Percentiles rank a stretch among this genome's conserved stretches.
These are phyloP conservation scores for Flaveria robusta DNA, from an alignment of 129 eudicot genomes.

Conservation along the genomic window DNA sequence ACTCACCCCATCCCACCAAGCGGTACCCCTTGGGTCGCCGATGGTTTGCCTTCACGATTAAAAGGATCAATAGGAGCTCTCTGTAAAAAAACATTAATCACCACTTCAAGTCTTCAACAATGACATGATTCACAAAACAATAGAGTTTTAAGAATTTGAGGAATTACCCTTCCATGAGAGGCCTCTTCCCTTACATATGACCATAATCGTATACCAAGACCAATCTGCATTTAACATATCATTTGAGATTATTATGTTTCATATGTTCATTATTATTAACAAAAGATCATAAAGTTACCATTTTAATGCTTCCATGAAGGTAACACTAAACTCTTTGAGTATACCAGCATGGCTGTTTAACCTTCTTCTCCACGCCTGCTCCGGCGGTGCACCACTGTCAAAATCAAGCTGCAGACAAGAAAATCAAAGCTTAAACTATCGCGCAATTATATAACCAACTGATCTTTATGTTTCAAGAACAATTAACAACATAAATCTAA, in stretches of 20 bases:
- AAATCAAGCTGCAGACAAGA: slow-evolving; percentile 37
- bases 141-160: slow-evolving; percentile 8
- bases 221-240: slow-evolving; percentile 43
- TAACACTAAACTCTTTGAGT: slow-evolving; percentile 87
- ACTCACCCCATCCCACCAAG: slow-evolving; percentile 94
- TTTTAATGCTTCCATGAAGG: slow-evolving; percentile 84
- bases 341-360: slow-evolving; percentile 77
- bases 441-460: not conserved
- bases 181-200: slow-evolving; percentile 92
- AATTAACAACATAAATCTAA: not conserved
- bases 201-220: slow-evolving; percentile 84
- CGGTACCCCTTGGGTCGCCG: slow-evolving; percentile 84
- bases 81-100: slow-evolving; percentile 40
- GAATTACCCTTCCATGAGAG: slow-evolving; percentile 87
- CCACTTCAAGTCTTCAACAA: not conserved
- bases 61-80: slow-evolving; percentile 96
- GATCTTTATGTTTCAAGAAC: not conserved
- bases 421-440: slow-evolving; percentile 2
- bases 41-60: slow-evolving; percentile 68
- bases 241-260: not conserved
- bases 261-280: not conserved
- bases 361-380: slow-evolving; percentile 88
- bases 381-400: slow-evolving; percentile 56
- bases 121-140: not conserved
- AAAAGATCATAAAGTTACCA: slow-evolving; percentile 45